Evolutionary conservation across 139 green algal species (phyloP).

Genomic region (Asterochloris sp.): DNA sequence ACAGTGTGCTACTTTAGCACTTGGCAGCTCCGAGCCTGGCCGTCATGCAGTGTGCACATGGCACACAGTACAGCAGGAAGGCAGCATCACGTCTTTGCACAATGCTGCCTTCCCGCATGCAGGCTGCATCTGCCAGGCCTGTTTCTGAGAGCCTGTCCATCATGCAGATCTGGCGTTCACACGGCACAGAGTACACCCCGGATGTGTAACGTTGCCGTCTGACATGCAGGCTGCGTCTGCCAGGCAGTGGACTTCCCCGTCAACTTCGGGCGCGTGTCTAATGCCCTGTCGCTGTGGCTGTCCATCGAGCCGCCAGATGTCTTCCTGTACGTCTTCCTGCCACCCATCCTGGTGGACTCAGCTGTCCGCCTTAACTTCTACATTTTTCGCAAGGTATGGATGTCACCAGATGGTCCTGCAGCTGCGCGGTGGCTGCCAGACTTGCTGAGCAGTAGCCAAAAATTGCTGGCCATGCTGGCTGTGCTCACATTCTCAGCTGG

Average conservation of each 20-base stretch:
- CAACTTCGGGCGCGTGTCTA: slow-evolving; percentile 30
- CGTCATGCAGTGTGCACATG: no score
- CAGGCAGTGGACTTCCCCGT: slow-evolving; percentile 31
- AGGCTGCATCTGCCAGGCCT: neutral
- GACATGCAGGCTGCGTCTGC: slow-evolving; percentile 15
- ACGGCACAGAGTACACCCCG: neutral
- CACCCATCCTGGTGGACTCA: slow-evolving; percentile 51
- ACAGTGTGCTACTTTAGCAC: no score
- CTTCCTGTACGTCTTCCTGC: slow-evolving; percentile 90
- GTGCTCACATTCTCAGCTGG: neutral
- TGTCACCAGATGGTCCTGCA: neutral
- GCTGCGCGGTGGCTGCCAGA: neutral
- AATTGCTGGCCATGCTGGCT: neutral
- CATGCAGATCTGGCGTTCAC: neutral
- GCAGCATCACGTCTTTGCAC: no score
- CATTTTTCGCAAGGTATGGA: slow-evolving; percentile 73
- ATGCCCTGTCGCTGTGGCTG: slow-evolving; percentile 17
- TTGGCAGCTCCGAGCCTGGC: no score
- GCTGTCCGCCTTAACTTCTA: slow-evolving; percentile 78
- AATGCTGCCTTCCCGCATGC: neutral
- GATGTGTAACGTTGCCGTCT: neutral
- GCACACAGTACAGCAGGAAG: no score
- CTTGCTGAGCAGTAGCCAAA: neutral
- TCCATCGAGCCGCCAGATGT: slow-evolving; percentile 56
- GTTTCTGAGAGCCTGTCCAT: neutral